These are phyloP conservation scores for Aspergillus luchuensis DNA, from an alignment of 2,329 filamentous ascomycete genomes.

Conservation along the genomic window DNA sequence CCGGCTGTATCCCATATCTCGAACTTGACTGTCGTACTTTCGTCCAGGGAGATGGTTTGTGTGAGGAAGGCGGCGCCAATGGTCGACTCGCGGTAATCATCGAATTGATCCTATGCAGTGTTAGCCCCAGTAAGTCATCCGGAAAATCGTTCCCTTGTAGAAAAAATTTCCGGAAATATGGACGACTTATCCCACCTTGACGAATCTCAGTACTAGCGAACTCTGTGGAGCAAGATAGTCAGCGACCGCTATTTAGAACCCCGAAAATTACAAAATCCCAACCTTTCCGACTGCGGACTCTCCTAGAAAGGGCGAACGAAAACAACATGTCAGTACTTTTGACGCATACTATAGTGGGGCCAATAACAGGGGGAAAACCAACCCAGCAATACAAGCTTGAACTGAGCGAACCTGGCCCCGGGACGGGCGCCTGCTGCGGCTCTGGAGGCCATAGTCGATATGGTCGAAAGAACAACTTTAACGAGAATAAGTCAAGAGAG, in stretches of 20 bases:
- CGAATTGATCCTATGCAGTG: conserved; percentile 84
- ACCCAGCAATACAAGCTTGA: conserved; percentile 98
- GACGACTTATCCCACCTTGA: conserved; percentile 70
- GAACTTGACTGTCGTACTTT: conserved; percentile 98
- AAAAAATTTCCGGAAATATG: neutral
- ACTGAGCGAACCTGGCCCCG: conserved; percentile 89
- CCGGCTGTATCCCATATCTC: conserved; percentile 99
- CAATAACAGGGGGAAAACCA: conserved; percentile 40
- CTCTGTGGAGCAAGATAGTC: conserved; percentile 62
- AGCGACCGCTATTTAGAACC: conserved; percentile 26
- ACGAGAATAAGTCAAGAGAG: conserved; percentile 9
- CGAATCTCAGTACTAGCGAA: conserved; percentile 95
- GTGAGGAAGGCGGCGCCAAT: conserved; percentile 98
- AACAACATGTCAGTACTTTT: conserved; percentile 22
- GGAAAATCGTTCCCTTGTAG: neutral
- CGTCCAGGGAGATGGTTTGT: conserved; percentile 97
- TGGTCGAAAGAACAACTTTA: conserved; percentile 22
- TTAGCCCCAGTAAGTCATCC: conserved; percentile 4
- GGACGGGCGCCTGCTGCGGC: conserved; percentile 69
- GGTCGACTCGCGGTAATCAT: conserved; percentile 95
- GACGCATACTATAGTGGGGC: conserved; percentile 7
- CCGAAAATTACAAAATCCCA: conserved; percentile 21
- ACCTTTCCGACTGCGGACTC: conserved; percentile 99
- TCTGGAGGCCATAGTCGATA: conserved; percentile 76
- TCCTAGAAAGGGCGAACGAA: conserved; percentile 57